Percentiles rank a stretch among this genome's conserved stretches.
Conservation (phyloP, 768 basidiomycete genomes). For the Infundibulicybe gibba region DNA sequence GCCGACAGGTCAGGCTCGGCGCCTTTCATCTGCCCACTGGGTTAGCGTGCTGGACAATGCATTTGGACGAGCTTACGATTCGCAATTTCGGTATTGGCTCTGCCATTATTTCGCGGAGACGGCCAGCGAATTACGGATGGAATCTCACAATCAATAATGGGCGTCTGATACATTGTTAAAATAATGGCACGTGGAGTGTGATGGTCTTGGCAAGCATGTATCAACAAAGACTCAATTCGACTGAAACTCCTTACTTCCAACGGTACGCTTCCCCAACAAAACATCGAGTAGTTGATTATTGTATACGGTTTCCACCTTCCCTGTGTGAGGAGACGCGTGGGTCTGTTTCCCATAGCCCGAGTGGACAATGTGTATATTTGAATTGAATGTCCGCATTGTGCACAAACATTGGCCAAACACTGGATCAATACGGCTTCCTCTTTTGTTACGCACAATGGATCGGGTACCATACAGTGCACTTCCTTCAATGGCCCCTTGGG, state of each 20-base stretch:
- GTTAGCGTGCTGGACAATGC: background rate
- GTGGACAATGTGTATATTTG: constrained; percentile 7
- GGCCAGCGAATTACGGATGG: too few species aligned
- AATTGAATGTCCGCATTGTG: constrained; percentile 6
- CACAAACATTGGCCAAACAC: constrained; percentile 15
- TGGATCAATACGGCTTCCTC: background rate
- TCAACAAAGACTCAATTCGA: constrained; percentile 9
- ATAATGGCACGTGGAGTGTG: background rate
- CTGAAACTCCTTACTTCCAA: too few species aligned
- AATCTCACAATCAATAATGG: background rate
- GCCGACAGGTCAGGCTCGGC: constrained; percentile 79
- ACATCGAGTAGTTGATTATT: too few species aligned
- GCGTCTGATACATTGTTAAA: background rate
- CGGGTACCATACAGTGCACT: constrained; percentile 7
- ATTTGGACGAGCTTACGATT: constrained; percentile 25
- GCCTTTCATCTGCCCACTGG: constrained; percentile 68
- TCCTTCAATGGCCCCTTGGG: constrained; percentile 12
- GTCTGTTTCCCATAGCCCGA: constrained; percentile 1
- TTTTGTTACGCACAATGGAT: constrained; percentile 16
- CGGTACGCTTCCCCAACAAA: too few species aligned
- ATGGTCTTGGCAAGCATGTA: constrained; percentile 4
- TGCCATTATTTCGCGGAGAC: constrained; percentile 23
- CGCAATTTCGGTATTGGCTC: constrained; percentile 38
- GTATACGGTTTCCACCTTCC: background rate
- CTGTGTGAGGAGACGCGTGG: background rate